Percentiles rank a stretch among this genome's conserved stretches.
phyloP scores from a whole-genome alignment of 2,329 filamentous ascomycete genomes.

The Pseudogymnoascus sp. region DNA sequence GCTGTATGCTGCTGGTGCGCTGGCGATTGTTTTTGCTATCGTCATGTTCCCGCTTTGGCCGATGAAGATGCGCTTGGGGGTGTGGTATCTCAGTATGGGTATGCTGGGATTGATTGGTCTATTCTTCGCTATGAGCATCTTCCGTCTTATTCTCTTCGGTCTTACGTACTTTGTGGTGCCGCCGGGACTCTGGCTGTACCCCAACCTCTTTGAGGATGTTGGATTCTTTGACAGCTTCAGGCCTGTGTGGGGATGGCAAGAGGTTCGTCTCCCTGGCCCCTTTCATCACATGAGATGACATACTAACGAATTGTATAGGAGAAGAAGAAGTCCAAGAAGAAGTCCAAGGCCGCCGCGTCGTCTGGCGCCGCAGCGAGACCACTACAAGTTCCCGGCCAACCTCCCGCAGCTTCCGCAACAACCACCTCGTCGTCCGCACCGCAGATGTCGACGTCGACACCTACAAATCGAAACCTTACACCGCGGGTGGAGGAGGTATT shows the following conservation, averaged over 20 bases:
- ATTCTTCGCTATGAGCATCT: conserved; percentile 97
- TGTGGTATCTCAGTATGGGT: conserved; percentile 95
- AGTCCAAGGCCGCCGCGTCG: conserved; percentile 23
- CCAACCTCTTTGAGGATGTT: conserved; percentile 96
- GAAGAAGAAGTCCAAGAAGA: conserved; percentile 32
- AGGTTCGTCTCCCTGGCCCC: conserved; percentile 49
- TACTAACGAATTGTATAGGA: conserved; percentile 17
- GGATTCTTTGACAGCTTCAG: conserved; percentile 97
- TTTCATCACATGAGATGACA: neutral
- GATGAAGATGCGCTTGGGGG: conserved; percentile 77
- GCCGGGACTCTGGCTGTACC: conserved; percentile 95
- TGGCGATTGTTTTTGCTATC: conserved; percentile 75
- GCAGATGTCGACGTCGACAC: conserved; percentile 26
- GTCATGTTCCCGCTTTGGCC: conserved; percentile 98
- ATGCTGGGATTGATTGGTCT: conserved; percentile 81
- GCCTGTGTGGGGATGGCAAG: conserved; percentile 96
- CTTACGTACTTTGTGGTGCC: conserved; percentile 77
- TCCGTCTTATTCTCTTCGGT: conserved; percentile 89
- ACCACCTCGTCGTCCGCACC: conserved; percentile 31
- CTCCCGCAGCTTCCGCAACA: conserved; percentile 26
- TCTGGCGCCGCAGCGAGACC: conserved; percentile 20
- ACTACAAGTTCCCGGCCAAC: conserved; percentile 26
- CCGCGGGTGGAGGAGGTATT: conserved; percentile 38
- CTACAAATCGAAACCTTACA: conserved; percentile 32
- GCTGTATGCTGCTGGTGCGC: conserved; percentile 76